Conservation (phyloP, 805 yeast species). For the Nakazawaea sp. region DNA sequence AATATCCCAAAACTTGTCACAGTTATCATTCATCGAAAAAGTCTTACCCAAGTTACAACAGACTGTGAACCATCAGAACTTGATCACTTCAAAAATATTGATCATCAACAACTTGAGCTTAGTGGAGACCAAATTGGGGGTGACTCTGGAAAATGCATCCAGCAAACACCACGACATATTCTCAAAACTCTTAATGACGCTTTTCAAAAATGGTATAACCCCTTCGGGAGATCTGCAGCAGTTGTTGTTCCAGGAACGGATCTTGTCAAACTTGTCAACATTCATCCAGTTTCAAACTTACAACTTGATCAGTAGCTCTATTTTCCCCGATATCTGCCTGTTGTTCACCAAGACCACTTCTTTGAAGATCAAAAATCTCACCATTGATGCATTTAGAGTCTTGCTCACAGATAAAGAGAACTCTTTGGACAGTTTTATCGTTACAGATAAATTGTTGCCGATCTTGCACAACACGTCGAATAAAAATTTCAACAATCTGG, state of each 20-base stretch:
- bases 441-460: constrained; percentile 78
- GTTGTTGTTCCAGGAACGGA: constrained; percentile 25
- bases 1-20: constrained; percentile 63
- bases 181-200: constrained; percentile 20
- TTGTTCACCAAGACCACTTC: constrained; percentile 83
- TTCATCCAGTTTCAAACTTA: constrained; percentile 27
- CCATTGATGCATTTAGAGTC: constrained; percentile 52
- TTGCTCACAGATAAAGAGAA: constrained; percentile 47
- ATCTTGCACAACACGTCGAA: constrained; percentile 38
- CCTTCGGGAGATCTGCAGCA: constrained; percentile 10
- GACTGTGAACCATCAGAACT: constrained; percentile 16
- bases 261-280: constrained; percentile 20
- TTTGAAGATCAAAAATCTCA: constrained; percentile 65
- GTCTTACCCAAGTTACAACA: constrained; percentile 41
- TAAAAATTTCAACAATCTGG: constrained; percentile 22
- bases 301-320: constrained; percentile 60
- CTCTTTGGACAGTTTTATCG: constrained; percentile 57
- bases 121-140: constrained; percentile 22
- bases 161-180: constrained; percentile 15
- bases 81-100: constrained; percentile 23
- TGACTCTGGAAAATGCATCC: constrained; percentile 17
- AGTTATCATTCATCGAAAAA: constrained; percentile 69
- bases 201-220: constrained; percentile 25
- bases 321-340: constrained; percentile 67
- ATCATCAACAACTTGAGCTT: constrained; percentile 21